These are phyloP conservation scores for Teunomyces barrocoloradensis DNA, from an alignment of 805 yeast genomes.

Conservation along the genomic window DNA sequence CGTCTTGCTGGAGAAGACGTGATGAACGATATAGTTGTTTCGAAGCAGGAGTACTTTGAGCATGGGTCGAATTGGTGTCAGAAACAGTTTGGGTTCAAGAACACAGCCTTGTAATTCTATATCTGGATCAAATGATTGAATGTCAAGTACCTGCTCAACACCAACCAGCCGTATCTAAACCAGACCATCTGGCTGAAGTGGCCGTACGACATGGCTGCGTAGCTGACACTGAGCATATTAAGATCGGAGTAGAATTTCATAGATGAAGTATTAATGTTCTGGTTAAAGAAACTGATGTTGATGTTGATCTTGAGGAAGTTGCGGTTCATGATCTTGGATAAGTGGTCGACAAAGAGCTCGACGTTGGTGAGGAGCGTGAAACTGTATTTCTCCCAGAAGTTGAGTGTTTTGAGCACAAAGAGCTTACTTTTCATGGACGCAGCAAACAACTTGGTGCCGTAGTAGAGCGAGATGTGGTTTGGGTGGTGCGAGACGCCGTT, in stretches of 20 bases:
- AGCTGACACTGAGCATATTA: slow-evolving; percentile 40
- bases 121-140: slow-evolving; percentile 59
- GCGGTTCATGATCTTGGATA: slow-evolving; percentile 31
- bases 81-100: slow-evolving; percentile 47
- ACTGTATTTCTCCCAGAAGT: slow-evolving; percentile 49
- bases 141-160: slow-evolving; percentile 71
- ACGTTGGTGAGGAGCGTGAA: slow-evolving; percentile 43
- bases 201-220: slow-evolving; percentile 75
- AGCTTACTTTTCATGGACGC: slow-evolving; percentile 15
- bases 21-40: slow-evolving; percentile 53
- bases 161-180: slow-evolving; percentile 90
- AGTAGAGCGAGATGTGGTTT: slow-evolving; percentile 71
- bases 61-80: slow-evolving; percentile 68
- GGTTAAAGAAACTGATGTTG: slow-evolving; percentile 36
- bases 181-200: slow-evolving; percentile 92
- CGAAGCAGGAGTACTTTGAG: slow-evolving; percentile 81
- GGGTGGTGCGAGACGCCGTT: slow-evolving; percentile 82
- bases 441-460: slow-evolving; percentile 44
- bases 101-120: neutral
- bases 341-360: slow-evolving; percentile 36
- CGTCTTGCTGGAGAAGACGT: slow-evolving; percentile 37
- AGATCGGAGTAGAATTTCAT: slow-evolving; percentile 39
- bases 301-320: slow-evolving; percentile 32
- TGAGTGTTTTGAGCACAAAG: slow-evolving; percentile 33
- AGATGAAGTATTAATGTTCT: slow-evolving; percentile 19